phyloP scores from a whole-genome alignment of 2,329 filamentous ascomycete species.

The Ceratocystis ficicola region DNA sequence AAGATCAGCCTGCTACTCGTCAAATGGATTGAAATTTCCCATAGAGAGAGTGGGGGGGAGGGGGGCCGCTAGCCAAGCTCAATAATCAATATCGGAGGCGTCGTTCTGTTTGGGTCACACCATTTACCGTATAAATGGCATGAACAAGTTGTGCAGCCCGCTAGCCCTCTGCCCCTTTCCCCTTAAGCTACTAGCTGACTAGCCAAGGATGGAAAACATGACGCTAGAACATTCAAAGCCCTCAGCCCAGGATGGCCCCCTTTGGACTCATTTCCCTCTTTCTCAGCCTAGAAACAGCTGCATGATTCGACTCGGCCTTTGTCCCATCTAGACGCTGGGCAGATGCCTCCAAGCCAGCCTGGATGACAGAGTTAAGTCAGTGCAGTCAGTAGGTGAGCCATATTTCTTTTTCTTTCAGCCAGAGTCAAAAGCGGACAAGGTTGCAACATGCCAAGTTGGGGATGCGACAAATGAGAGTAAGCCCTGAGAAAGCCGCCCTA shows the following conservation, averaged over 20 bases:
- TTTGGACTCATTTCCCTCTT: background rate
- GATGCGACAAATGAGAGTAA: background rate
- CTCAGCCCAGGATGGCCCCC: background rate
- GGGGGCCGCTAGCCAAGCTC: no score
- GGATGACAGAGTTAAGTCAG: no score
- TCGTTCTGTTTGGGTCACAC: no score
- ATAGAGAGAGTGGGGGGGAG: no score
- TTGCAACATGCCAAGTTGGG: background rate
- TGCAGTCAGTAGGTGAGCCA: background rate
- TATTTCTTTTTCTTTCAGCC: background rate
- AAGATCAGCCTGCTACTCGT: no score
- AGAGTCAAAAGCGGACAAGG: background rate
- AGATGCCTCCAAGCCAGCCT: no score
- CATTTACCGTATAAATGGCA: no score
- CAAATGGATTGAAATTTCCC: no score
- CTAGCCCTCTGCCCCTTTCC: background rate
- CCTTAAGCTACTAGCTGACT: background rate
- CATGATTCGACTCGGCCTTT: background rate
- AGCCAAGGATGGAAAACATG: background rate
- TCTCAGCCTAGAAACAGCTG: background rate
- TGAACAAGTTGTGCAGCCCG: no score
- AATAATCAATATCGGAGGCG: no score
- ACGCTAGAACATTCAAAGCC: background rate
- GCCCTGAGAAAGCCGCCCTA: background rate
- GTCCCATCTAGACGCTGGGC: no score